Percentiles rank a stretch among this genome's conserved stretches.
phyloP scores from a whole-genome alignment of 805 yeast species.

The Yamadazyma tumulicola region DNA sequence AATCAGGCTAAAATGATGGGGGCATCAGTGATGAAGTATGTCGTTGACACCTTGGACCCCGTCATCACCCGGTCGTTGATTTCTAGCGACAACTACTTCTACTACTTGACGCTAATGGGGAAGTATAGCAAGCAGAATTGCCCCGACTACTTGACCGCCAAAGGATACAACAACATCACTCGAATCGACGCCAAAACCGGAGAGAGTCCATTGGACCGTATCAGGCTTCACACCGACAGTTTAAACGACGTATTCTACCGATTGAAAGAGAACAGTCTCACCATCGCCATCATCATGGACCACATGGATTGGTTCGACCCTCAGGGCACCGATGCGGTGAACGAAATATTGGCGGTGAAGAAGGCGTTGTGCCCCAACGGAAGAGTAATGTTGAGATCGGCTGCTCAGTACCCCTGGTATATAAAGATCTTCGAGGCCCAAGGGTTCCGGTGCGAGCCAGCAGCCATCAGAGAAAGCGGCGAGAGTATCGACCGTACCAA shows the following conservation, averaged over 20 bases:
- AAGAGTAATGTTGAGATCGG: slow-evolving; percentile 72
- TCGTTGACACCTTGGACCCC: slow-evolving; percentile 78
- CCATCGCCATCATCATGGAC: slow-evolving; percentile 82
- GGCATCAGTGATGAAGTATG: slow-evolving; percentile 63
- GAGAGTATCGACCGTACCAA: slow-evolving; percentile 73
- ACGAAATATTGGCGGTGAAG: slow-evolving; percentile 63
- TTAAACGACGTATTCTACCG: slow-evolving; percentile 72
- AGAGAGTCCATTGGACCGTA: slow-evolving; percentile 57
- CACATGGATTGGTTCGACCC: slow-evolving; percentile 92
- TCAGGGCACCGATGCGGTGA: slow-evolving; percentile 55
- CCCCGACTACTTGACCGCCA: slow-evolving; percentile 67
- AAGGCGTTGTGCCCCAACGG: slow-evolving; percentile 65
- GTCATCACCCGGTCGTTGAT: slow-evolving; percentile 59
- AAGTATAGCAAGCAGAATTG: slow-evolving; percentile 60
- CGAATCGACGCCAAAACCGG: slow-evolving; percentile 22
- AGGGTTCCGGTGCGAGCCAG: slow-evolving; percentile 69
- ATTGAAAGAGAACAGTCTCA: slow-evolving; percentile 56
- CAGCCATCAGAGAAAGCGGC: slow-evolving; percentile 62
- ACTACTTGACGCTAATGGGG: slow-evolving; percentile 65
- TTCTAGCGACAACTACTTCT: slow-evolving; percentile 73
- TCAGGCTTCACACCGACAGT: slow-evolving; percentile 77
- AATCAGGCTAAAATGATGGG: slow-evolving; percentile 84
- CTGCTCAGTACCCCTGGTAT: slow-evolving; percentile 76
- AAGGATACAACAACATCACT: slow-evolving; percentile 51
- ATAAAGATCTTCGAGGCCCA: slow-evolving; percentile 59